Evolutionary conservation across 352 stramenopile species (phyloP).

Genomic region (Pythium aristosporum): DNA sequence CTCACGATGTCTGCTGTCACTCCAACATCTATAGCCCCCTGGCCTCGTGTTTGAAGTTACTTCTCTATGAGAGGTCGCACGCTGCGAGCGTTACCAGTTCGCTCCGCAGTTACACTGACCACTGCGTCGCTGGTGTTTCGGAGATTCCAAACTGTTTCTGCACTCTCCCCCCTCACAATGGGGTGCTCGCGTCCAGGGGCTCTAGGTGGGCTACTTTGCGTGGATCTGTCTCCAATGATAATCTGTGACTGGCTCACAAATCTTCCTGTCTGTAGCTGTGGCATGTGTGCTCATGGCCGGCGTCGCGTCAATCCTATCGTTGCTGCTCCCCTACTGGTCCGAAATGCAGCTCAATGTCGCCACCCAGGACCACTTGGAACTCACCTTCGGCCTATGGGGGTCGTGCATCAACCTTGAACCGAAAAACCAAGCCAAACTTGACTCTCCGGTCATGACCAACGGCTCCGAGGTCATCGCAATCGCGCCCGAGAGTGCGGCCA

Average conservation of each 20-base stretch:
- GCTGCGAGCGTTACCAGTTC: conserved; percentile 3
- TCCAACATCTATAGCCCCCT: neutral
- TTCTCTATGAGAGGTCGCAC: conserved; percentile 12
- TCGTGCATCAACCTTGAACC: conserved; percentile 51
- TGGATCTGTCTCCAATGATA: neutral
- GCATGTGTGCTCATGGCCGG: conserved; percentile 33
- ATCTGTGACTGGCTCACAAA: neutral
- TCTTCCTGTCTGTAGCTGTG: conserved; percentile 30
- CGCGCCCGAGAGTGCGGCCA: conserved; percentile 18
- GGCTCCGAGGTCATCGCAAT: conserved; percentile 25
- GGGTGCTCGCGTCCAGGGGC: conserved; percentile 50
- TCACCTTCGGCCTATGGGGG: conserved; percentile 55
- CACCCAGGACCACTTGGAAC: conserved; percentile 31
- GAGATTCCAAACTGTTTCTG: neutral
- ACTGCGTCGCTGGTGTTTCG: neutral
- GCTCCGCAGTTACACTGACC: neutral
- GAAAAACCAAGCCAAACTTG: conserved; percentile 6
- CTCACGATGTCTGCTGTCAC: neutral
- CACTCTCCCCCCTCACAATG: conserved; percentile 23
- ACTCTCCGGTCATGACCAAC: conserved; percentile 23
- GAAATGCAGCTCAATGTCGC: conserved; percentile 18
- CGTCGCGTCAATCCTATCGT: conserved; percentile 33
- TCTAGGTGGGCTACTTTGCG: conserved; percentile 30
- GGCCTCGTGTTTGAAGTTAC: neutral
- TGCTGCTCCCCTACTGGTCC: conserved; percentile 62